These are phyloP conservation scores for Beverwykella pulmonaria DNA, from an alignment of 495 filamentous ascomycete genomes.

Conservation along the genomic window DNA sequence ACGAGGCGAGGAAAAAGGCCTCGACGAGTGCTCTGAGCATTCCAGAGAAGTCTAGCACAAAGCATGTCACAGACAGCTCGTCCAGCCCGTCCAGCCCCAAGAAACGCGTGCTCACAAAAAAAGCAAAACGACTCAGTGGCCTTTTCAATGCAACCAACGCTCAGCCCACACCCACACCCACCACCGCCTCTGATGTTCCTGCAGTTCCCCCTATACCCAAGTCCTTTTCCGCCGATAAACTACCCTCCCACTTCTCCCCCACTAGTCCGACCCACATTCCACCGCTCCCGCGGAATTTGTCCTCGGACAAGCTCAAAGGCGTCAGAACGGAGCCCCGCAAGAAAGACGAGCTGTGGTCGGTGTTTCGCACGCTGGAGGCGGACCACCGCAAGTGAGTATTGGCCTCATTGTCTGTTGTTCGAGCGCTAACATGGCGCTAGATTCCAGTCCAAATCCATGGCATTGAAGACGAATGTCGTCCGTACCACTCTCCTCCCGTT, in stretches of 20 bases:
- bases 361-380: slow-evolving; percentile 77
- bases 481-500: slow-evolving; percentile 83
- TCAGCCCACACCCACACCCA: slow-evolving; percentile 28
- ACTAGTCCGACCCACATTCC: slow-evolving; percentile 53
- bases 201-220: slow-evolving; percentile 58
- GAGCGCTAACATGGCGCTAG: slow-evolving; percentile 34
- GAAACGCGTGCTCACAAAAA: slow-evolving; percentile 27
- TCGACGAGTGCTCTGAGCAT: slow-evolving; percentile 20
- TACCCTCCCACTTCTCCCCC: slow-evolving; percentile 51
- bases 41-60: slow-evolving; percentile 20
- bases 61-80: slow-evolving; percentile 7
- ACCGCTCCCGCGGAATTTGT: slow-evolving; percentile 54
- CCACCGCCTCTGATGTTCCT: slow-evolving; percentile 50
- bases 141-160: slow-evolving; percentile 29
- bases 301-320: slow-evolving; percentile 46
- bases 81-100: slow-evolving; percentile 2
- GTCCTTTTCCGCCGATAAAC: slow-evolving; percentile 62
- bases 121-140: slow-evolving; percentile 34
- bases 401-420: background rate
- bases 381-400: slow-evolving; percentile 72
- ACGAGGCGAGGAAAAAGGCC: slow-evolving; percentile 13
- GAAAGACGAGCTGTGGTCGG: slow-evolving; percentile 87
- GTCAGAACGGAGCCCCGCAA: slow-evolving; percentile 51
- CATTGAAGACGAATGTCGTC: slow-evolving; percentile 78
- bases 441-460: slow-evolving; percentile 75